A percentile compares a stretch with the other conserved stretches of the same genome.
These are phyloP conservation scores for Candida maesae DNA, from an alignment of 805 yeast species.

Conservation along the genomic window DNA sequence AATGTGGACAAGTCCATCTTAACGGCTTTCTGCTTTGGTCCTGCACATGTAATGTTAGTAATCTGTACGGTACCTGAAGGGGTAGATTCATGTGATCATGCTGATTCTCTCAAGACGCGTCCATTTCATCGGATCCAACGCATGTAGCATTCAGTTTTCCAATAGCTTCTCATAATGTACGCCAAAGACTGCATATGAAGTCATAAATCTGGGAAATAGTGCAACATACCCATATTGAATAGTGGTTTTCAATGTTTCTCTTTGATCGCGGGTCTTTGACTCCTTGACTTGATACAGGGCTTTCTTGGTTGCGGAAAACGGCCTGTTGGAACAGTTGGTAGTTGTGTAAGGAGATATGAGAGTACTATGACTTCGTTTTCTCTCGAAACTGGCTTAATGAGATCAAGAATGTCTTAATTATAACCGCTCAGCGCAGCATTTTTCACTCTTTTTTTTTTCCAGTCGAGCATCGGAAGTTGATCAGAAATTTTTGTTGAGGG, in stretches of 20 bases:
- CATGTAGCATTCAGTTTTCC: too few species aligned
- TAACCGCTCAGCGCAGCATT: neutral
- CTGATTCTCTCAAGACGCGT: too few species aligned
- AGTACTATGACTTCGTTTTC: neutral
- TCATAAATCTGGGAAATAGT: neutral
- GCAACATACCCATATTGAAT: conserved; percentile 14
- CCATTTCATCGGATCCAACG: too few species aligned
- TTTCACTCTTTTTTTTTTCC: neutral
- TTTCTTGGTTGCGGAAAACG: neutral
- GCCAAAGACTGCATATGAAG: too few species aligned
- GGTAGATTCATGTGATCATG: too few species aligned
- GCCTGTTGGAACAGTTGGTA: neutral
- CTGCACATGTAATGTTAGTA: conserved; percentile 33
- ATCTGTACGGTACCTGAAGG: too few species aligned
- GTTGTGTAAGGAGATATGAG: neutral
- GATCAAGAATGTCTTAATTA: too few species aligned
- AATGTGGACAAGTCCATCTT: conserved; percentile 88
- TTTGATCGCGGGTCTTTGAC: neutral
- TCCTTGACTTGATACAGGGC: neutral
- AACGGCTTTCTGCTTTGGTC: conserved; percentile 59
- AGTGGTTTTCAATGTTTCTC: neutral
- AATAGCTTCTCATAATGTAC: neutral
- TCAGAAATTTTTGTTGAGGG: neutral
- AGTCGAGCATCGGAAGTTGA: neutral
- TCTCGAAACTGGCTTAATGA: neutral